Evolutionary conservation across 768 basidiomycete species (phyloP), one percentile per base, ranked within the genome.

Genomic region (Inosperma sp.): DNA sequence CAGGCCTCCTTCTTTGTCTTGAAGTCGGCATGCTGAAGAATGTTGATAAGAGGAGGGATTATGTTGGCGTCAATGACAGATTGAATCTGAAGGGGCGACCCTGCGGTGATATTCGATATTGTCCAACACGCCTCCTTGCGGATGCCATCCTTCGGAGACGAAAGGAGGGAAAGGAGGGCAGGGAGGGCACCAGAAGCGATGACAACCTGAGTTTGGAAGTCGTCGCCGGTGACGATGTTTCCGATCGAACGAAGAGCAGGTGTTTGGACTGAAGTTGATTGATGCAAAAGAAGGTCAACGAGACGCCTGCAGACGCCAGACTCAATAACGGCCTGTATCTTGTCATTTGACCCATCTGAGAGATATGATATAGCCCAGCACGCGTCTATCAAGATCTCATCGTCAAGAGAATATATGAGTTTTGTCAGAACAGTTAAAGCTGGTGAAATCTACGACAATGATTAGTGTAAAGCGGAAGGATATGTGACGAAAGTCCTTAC

Each of bases 331-430:
- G 96, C 96, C 69, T 99, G 96, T 52, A 99, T 99, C 77, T 99
- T 99, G 75, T 99, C 96, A 64, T 96, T 96, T 27, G 93, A 89
- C 42, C 96, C 96, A 67, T 99, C 96, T 2, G 95, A 98, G 31
- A 99, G 85, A 72, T 99, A 99, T 33, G 94, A 97, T 68, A 99
- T 95, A 22, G 96, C 96, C 96, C 96, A 99, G 77, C 96, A 99
- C 12, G 96, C 96, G 67, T 99, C 96, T 63, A 99, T 99, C 62
- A 99, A 74, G 59, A 97, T 97, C 71, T 99, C 96, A 62, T 98
- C 96, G 65, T 99, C 96, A 62, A 98, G 80, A 25, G 95, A 97
- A 72, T 97, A 98, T 69, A 99, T 97, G 61, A 99, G 73, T 71
- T 99, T 99, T 48, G 94, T 96, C 57, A 99, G 76, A 50, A 96